A percentile compares a stretch with the other conserved stretches of the same genome.
These are phyloP conservation scores for Xylaria acuta DNA, from an alignment of 495 filamentous ascomycete species.

Conservation along the genomic window DNA sequence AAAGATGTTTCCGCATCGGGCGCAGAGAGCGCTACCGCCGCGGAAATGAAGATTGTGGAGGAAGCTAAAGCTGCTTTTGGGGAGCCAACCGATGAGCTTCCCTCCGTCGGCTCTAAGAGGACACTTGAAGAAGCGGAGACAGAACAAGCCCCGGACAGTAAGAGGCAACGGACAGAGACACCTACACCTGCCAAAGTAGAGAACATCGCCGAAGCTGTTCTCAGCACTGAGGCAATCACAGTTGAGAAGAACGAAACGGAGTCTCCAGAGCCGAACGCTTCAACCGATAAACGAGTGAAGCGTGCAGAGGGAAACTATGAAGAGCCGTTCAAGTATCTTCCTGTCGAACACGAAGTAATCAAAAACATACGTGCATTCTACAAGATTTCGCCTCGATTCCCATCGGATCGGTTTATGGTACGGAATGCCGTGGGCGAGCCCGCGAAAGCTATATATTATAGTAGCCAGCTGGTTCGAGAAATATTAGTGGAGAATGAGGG, in stretches of 20 bases:
- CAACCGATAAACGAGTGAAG: slow-evolving; percentile 36
- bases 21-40: slow-evolving; percentile 42
- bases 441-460: slow-evolving; percentile 94
- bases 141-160: slow-evolving; percentile 35
- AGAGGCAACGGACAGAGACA: slow-evolving; percentile 36
- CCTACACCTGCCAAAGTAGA: slow-evolving; percentile 30
- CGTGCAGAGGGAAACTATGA: slow-evolving; percentile 55
- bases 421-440: slow-evolving; percentile 85
- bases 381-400: slow-evolving; percentile 79
- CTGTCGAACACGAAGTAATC: slow-evolving; percentile 74
- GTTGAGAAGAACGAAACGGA: slow-evolving; percentile 33
- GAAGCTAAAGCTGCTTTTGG: slow-evolving; percentile 40
- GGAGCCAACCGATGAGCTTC: slow-evolving; percentile 41
- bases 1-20: slow-evolving; percentile 35
- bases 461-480: slow-evolving; percentile 78
- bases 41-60: slow-evolving; percentile 48
- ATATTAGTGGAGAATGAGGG: slow-evolving; percentile 86
- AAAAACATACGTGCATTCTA: slow-evolving; percentile 80
- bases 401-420: slow-evolving; percentile 90
- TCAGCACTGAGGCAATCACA: slow-evolving; percentile 26
- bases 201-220: slow-evolving; percentile 26
- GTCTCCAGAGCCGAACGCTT: slow-evolving; percentile 26
- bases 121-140: slow-evolving; percentile 41
- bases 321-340: slow-evolving; percentile 91
- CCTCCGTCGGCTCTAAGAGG: slow-evolving; percentile 38